Evolutionary conservation across 2,329 filamentous ascomycete genomes (phyloP), one percentile per base, ranked within the genome.

Genomic region (Fusarium sterilihyphosum): DNA sequence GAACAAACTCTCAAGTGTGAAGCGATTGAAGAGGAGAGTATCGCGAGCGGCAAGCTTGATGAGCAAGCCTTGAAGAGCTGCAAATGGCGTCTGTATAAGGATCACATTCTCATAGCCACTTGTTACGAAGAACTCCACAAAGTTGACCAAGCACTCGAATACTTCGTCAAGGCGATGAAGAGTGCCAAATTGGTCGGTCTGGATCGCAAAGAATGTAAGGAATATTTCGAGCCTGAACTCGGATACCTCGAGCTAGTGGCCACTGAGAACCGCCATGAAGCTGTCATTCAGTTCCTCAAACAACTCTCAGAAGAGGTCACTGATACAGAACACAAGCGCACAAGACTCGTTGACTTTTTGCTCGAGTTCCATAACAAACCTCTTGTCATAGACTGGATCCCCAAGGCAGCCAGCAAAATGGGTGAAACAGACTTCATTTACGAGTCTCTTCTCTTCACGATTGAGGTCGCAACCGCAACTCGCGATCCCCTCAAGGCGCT

Each of bases 41-140:
- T 83, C 7, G 73, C 68, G 0, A 73, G 79, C 5, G 78, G 79
- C 0, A 71, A 74, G 8, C 77, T 80, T 8, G 75, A 79, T 1
- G 76, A 67, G 0, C 60, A 73, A 5, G 75, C 79, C 5, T 68
- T 80, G 7, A 77, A 73, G 26, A 79, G 78, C 38, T 80, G 78
- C 53, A 81, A 78, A 61, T 85, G 83, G 83, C 79, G 84, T 4
- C 73, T 85, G 2, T 85, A 85, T 72, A 83, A 83, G 57, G 82
- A 84, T 26, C 82, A 84, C 37, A 78, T 81, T 16, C 76, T 84
- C 26, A 80, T 84, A 16, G 84, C 83, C 2, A 76, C 78, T 22
- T 84, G 83, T 67, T 81, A 82, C 68, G 80, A 80, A 29, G 78
- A 79, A 17, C 77, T 81, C 24, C 79, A 75, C 7, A 77, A 82